Evolutionary conservation across 1,284 basidiomycete genomes (phyloP), one percentile per base, ranked within the genome.

Genomic region (Cutaneotrichosporon arboriforme): DNA sequence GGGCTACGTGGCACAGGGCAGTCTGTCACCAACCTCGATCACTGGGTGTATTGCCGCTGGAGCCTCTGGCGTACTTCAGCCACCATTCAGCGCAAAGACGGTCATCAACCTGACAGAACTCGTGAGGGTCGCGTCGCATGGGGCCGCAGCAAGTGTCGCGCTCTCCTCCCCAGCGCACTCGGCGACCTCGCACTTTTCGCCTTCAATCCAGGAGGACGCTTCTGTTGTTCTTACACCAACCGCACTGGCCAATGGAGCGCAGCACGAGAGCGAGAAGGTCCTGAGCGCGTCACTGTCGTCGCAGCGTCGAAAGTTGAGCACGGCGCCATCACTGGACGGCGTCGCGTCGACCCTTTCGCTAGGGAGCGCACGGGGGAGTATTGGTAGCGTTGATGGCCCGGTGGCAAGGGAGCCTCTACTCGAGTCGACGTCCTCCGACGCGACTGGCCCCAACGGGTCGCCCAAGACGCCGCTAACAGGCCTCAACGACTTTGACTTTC

Each of bases 1-100:
- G 21, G 73, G 70, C 2, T 76, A 74, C 52, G 68, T 68, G 7
- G 66, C 74, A 31, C 69, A 71, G 36, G 68, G 70, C 3, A 64
- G 63, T 4, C 49, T 73, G 4, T 60, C 67, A 1, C 51, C 61
- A 7, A 44, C 57, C 2, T 67, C 70, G 1, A 63, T 73, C 4
- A 52, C 61, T 2, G 61, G 63, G 3, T 74, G 70, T 51, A 48
- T 74, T 5, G 46, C 51, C n/a, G 68, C 67, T 5, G 73, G 74
- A 8, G 70, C 71, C 0, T 57, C 65, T 1, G 72, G 72, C 15
- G 71, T 76, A 0, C 58, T 76, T 9, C 67, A 67, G 17, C 72
- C 74, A 5, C 73, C 74, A 4, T 76, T 68, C 46, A 64, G 68
- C 46, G 34, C 49, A 2, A 53, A 61, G 26, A 69, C 65, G 0